These are phyloP conservation scores for Flagelloscypha sp. DNA, from an alignment of 768 basidiomycete genomes.

Conservation along the genomic window DNA sequence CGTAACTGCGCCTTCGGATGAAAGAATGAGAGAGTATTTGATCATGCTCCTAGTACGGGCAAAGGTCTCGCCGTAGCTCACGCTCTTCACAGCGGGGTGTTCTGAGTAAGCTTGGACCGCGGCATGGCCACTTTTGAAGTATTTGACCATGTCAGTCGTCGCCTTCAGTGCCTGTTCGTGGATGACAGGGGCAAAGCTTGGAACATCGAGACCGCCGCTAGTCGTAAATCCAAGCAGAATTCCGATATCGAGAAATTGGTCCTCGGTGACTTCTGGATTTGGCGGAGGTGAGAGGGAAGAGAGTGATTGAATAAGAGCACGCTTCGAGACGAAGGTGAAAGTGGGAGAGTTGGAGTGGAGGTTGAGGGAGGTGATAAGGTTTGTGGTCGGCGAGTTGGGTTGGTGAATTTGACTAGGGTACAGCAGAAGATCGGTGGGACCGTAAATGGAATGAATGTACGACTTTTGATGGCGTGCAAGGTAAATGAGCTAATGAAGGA, in stretches of 20 bases:
- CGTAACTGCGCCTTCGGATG: constrained; percentile 75
- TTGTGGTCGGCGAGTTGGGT: too few relatives aligned
- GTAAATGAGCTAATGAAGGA: constrained; percentile 69
- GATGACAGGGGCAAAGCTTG: constrained; percentile 72
- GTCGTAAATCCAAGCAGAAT: constrained; percentile 89
- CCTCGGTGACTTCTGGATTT: constrained; percentile 64
- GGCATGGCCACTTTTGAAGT: constrained; percentile 83
- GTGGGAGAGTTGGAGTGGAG: constrained; percentile 56
- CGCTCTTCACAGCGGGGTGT: constrained; percentile 73
- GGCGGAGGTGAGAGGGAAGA: too few relatives aligned
- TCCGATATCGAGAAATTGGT: constrained; percentile 91
- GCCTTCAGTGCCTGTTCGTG: constrained; percentile 79
- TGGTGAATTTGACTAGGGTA: constrained; percentile 54
- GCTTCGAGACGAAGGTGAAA: constrained; percentile 83
- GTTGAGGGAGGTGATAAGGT: constrained; percentile 84
- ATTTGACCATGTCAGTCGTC: constrained; percentile 86
- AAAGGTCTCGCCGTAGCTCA: constrained; percentile 78
- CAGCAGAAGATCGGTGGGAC: constrained; percentile 81
- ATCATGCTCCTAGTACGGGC: constrained; percentile 87
- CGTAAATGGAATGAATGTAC: constrained; percentile 92
- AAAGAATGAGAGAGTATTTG: constrained; percentile 84
- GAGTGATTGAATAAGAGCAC: constrained; percentile 49
- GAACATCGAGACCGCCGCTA: constrained; percentile 49
- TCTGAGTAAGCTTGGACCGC: constrained; percentile 72
- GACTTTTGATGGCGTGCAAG: constrained; percentile 87